These are phyloP conservation scores for Citrus sinensis DNA, from an alignment of 345 rosid species.

Conservation along the genomic window DVS_A1.0 CM039162.1:32322001-32322500, in stretches of 20 bases:
- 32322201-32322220: constrained; percentile 64
- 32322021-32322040: not conserved
- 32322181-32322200: constrained; percentile 79
- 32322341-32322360: not conserved
- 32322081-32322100: not conserved
- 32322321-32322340: not conserved
- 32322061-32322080: no score
- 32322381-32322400: no score
- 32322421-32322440: not conserved
- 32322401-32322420: not conserved
- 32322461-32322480: not conserved
- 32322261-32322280: constrained; percentile 60
- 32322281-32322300: constrained; percentile 61
- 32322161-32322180: constrained; percentile 48
- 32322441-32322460: not conserved
- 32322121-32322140: not conserved
- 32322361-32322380: no score
- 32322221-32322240: constrained; percentile 77
- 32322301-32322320: not conserved
- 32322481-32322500: not conserved
- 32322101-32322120: not conserved
- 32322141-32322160: not conserved
- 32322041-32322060: not conserved
- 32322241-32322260: constrained; percentile 80
- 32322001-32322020: constrained; percentile 71